These are phyloP conservation scores for Nakaseomyces sp. DNA, from an alignment of 1,139 yeast genomes.

Conservation along the genomic window DNA sequence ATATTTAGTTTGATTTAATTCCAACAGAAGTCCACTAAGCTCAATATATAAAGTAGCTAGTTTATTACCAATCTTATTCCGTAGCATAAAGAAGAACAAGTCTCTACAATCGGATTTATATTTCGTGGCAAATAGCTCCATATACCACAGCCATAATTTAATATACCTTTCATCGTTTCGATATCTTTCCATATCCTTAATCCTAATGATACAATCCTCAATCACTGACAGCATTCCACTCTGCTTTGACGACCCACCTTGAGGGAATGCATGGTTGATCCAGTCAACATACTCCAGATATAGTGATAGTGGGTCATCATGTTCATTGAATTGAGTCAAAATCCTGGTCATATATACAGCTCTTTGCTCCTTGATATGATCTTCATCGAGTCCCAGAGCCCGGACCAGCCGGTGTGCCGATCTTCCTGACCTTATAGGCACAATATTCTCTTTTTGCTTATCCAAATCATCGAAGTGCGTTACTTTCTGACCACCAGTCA, in stretches of 20 bases:
- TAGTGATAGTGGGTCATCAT: slow-evolving; percentile 74
- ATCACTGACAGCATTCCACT: slow-evolving; percentile 60
- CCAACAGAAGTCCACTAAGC: slow-evolving; percentile 56
- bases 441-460: slow-evolving; percentile 70
- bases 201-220: slow-evolving; percentile 65
- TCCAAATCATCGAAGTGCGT: slow-evolving; percentile 50
- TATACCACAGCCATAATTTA: slow-evolving; percentile 54
- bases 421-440: slow-evolving; percentile 61
- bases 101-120: slow-evolving; percentile 33
- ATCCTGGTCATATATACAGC: slow-evolving; percentile 22
- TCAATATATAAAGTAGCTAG: slow-evolving; percentile 71
- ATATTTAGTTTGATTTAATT: slow-evolving; percentile 41
- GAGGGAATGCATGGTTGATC: slow-evolving; percentile 59
- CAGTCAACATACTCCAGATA: slow-evolving; percentile 65
- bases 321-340: slow-evolving; percentile 35
- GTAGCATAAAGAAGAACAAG: slow-evolving; percentile 59
- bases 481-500: background rate
- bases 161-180: slow-evolving; percentile 77
- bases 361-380: slow-evolving; percentile 16
- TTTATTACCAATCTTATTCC: slow-evolving; percentile 60
- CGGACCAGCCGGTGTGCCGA: slow-evolving; percentile 52
- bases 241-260: slow-evolving; percentile 59
- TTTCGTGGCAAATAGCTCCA: slow-evolving; percentile 9
- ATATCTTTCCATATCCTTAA: slow-evolving; percentile 57
- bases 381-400: slow-evolving; percentile 31